Percentiles rank a stretch among this genome's conserved stretches.
Conservation (phyloP, 2,329 filamentous ascomycete genomes). For the Arthrobotrys sinensis region DNA sequence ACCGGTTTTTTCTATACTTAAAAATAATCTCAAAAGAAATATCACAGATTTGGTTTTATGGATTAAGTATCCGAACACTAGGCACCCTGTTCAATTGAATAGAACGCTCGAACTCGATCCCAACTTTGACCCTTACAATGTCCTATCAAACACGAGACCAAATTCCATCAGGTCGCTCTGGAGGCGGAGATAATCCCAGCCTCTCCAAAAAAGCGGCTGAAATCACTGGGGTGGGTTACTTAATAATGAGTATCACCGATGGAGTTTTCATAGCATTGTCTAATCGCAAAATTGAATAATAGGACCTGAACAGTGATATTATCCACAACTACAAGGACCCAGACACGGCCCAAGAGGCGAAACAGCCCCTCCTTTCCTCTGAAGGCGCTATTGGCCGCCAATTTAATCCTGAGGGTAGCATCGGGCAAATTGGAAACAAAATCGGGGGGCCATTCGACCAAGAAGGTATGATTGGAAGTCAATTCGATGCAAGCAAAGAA, state of each 20-base stretch:
- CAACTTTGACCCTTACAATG: not conserved
- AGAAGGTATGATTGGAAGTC: constrained; percentile 72
- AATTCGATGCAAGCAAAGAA: constrained; percentile 72
- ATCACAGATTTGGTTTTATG: too few species aligned
- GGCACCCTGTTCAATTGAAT: too few species aligned
- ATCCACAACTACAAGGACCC: not conserved
- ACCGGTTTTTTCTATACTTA: too few species aligned
- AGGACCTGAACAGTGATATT: not conserved
- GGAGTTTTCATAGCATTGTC: not conserved
- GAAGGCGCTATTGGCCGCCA: constrained; percentile 73
- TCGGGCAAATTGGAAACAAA: constrained; percentile 72
- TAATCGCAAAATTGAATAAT: not conserved
- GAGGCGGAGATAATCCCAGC: too few species aligned
- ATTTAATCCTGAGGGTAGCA: constrained; percentile 71
- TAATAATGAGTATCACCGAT: not conserved
- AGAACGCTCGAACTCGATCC: too few species aligned
- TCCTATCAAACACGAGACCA: not conserved
- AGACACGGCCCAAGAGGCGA: constrained; percentile 65
- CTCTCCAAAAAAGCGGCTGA: not conserved
- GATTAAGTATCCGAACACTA: too few species aligned
- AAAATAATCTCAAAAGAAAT: too few species aligned
- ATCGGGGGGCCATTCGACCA: constrained; percentile 72
- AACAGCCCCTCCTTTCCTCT: constrained; percentile 70
- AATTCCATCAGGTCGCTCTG: not conserved
- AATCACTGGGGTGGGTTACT: not conserved